Evolutionary conservation across 257 asterid species (phyloP).

Genomic region (Asclepias syriaca): DNA sequence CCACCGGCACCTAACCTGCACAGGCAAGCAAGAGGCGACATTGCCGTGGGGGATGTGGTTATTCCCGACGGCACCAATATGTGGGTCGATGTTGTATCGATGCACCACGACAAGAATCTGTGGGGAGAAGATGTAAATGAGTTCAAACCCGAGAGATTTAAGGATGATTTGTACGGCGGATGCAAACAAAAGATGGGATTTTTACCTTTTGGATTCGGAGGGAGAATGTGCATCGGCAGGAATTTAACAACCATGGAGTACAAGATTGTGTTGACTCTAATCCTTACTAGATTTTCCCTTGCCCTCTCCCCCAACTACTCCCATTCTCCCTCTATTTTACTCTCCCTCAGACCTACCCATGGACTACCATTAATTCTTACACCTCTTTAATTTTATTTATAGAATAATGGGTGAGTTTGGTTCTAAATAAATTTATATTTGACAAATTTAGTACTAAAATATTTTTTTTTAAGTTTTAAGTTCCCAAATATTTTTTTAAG

Average conservation of each 20-base stretch:
- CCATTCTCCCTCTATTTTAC: conserved; percentile 61
- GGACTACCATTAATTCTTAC: conserved; percentile 67
- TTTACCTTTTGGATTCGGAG: conserved; percentile 88
- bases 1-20: conserved; percentile 83
- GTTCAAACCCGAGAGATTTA: conserved; percentile 68
- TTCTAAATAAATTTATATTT: too few relatives aligned
- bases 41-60: conserved; percentile 38
- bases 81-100: conserved; percentile 81
- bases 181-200: conserved; percentile 90
- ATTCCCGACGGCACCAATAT: conserved; percentile 75
- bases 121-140: conserved; percentile 82
- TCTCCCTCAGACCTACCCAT: conserved; percentile 74
- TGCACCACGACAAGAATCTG: conserved; percentile 61
- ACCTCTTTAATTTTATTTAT: conserved; percentile 18
- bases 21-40: conserved; percentile 66
- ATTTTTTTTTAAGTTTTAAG: too few relatives aligned
- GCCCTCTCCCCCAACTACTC: conserved; percentile 57
- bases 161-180: conserved; percentile 44
- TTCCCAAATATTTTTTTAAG: too few relatives aligned
- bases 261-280: conserved; percentile 50
- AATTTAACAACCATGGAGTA: conserved; percentile 71
- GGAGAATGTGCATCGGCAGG: conserved; percentile 83
- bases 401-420: too few relatives aligned
- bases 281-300: conserved; percentile 60
- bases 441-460: too few relatives aligned